Conservation (phyloP, 441 rosid genomes). For the Corymbia citriodora region DNA sequence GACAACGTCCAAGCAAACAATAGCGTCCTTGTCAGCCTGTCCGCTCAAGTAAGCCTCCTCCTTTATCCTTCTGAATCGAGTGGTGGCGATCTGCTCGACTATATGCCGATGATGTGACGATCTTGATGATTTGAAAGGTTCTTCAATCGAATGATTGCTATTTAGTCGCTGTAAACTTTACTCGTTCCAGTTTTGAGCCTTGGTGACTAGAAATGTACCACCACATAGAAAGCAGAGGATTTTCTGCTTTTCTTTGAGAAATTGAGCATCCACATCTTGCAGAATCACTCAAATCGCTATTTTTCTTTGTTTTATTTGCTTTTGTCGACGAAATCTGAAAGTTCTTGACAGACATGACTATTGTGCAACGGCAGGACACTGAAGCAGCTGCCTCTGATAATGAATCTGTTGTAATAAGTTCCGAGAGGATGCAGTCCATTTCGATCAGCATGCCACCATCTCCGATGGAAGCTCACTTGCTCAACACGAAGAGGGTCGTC, state of each 20-base stretch:
- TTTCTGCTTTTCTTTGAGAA: background rate
- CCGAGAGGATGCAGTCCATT: slow-evolving; percentile 21
- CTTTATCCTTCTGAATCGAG: background rate
- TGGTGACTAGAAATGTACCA: background rate
- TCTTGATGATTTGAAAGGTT: background rate
- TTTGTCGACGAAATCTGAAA: background rate
- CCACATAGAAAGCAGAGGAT: background rate
- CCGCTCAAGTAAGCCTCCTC: slow-evolving; percentile 6
- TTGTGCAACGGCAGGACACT: slow-evolving; percentile 3
- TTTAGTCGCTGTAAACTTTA: background rate
- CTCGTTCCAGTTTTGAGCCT: background rate
- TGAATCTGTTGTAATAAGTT: background rate
- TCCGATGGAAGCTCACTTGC: slow-evolving; percentile 14
- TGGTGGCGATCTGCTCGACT: background rate
- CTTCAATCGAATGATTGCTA: background rate
- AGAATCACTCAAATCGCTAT: background rate
- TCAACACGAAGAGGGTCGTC: background rate
- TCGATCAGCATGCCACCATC: slow-evolving; percentile 59
- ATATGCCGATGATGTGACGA: background rate
- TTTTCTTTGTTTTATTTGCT: background rate
- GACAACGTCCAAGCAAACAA: slow-evolving; percentile 3
- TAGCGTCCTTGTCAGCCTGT: background rate
- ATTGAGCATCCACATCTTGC: background rate
- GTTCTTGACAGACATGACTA: background rate
- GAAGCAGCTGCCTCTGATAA: slow-evolving; percentile 1